phyloP scores from a whole-genome alignment of 805 yeast genomes.

The Wickerhamiella alocasiicola region DNA sequence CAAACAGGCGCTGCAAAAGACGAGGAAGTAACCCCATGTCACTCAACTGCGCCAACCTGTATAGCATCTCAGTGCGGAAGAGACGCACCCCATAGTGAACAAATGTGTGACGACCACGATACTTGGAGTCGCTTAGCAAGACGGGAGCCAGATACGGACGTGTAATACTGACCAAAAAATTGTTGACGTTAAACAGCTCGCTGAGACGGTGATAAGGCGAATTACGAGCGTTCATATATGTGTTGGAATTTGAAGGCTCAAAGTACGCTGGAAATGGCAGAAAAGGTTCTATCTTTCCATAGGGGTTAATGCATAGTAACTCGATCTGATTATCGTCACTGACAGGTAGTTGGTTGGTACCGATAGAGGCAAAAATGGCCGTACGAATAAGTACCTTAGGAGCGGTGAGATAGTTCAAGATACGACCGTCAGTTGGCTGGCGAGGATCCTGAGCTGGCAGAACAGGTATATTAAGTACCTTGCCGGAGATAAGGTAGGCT shows the following conservation, averaged over 20 bases:
- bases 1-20: slow-evolving; percentile 58
- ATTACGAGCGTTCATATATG: slow-evolving; percentile 32
- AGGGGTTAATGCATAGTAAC: slow-evolving; percentile 43
- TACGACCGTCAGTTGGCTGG: slow-evolving; percentile 14
- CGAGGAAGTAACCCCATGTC: slow-evolving; percentile 63
- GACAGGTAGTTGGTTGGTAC: slow-evolving; percentile 43
- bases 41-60: slow-evolving; percentile 69
- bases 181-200: slow-evolving; percentile 89
- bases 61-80: slow-evolving; percentile 66
- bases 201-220: slow-evolving; percentile 81
- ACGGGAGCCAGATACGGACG: slow-evolving; percentile 90
- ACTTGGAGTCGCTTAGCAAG: slow-evolving; percentile 69
- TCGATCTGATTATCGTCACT: slow-evolving; percentile 40
- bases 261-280: slow-evolving; percentile 21
- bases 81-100: slow-evolving; percentile 39
- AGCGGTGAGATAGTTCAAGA: slow-evolving; percentile 73
- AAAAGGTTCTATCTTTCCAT: slow-evolving; percentile 32
- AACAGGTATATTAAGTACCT: slow-evolving; percentile 70
- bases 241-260: slow-evolving; percentile 32
- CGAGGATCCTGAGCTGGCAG: slow-evolving; percentile 57
- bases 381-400: slow-evolving; percentile 79
- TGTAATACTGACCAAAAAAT: slow-evolving; percentile 80
- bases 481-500: slow-evolving; percentile 67
- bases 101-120: slow-evolving; percentile 34
- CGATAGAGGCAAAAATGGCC: slow-evolving; percentile 61